A percentile compares a stretch with the other conserved stretches of the same genome.
Evolutionary conservation across 73 alveolate genomes (phyloP).

Genomic region (Tetrahymena elliotti): DNA sequence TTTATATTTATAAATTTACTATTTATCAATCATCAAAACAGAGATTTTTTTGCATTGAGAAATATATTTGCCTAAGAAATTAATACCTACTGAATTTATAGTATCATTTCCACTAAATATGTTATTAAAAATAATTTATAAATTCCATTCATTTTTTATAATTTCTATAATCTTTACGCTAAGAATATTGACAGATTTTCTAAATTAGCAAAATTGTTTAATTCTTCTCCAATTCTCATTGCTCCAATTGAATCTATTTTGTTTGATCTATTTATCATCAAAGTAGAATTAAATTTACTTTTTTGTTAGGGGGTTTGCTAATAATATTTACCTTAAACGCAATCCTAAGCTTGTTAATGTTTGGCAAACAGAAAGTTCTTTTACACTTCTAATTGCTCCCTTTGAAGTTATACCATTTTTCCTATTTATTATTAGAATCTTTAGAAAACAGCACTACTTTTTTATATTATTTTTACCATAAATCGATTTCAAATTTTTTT

Average conservation of each 20-base stretch:
- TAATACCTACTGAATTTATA: neutral
- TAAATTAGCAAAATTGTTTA: neutral
- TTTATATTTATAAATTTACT: neutral
- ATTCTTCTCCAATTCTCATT: neutral
- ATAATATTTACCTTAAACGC: neutral
- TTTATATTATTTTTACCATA: neutral
- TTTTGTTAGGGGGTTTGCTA: neutral
- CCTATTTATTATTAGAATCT: neutral
- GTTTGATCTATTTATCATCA: neutral
- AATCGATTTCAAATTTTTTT: neutral
- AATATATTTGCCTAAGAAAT: neutral
- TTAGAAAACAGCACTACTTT: neutral
- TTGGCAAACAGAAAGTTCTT: neutral
- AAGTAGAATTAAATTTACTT: neutral
- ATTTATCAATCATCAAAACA: neutral
- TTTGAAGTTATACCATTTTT: neutral
- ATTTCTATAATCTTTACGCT: neutral
- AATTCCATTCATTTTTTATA: neutral
- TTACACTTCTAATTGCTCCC: neutral
- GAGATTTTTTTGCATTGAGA: neutral
- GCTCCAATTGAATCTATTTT: neutral
- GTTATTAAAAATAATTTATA: neutral
- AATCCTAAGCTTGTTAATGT: neutral
- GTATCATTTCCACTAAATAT: neutral
- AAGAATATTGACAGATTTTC: neutral